Evolutionary conservation across 2,329 filamentous ascomycete genomes (phyloP), one percentile per base, ranked within the genome.

Genomic region (Pseudonectria foliicola): DNA sequence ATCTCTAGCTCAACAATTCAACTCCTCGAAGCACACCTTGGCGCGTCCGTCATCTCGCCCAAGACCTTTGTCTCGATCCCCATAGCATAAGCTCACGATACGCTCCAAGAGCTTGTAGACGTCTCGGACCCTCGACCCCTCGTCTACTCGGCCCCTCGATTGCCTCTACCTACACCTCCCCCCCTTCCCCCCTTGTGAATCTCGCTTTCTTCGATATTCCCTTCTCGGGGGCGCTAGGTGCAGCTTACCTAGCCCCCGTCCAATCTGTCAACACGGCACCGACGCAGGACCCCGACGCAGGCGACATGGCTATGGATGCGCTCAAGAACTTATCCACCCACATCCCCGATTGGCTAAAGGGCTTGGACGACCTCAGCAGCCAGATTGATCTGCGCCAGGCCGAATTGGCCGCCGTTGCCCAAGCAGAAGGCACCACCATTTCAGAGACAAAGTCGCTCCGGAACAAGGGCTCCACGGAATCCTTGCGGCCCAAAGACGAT

Each of bases 351-450:
- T 82, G 77, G 77, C 61, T 73, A 25, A 62, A 62, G 39, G 68
- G 73, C 14, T 66, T 82, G 29, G 72, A 79, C 42, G 71, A 78
- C 33, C 67, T 82, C 38, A 77, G 68, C 50, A 64, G 66, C 39
- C 71, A 81, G 54, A 77, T 82, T 39, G 69, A 75, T 39, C 64
- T 71, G 50, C 75, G 77, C 39, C 77, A 82, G 61, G 59, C 64
- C 33, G 75, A 80, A 50, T 64, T 81, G 37, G 77, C 75, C 25
- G 64, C 65, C 38, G 54, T 73, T 37, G 61, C 56, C 27, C 47
- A 50, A 28, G 43, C 46, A 11, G 48, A 53, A 27, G 41, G 46
- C n/a, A 50, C 48, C 33, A 48, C 37, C 24, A 21, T 6, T 21
- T 33, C 50, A 23, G 53, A 59, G 29, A 54, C 59, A 26, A 63